Percentiles rank a stretch among this genome's conserved stretches.
phyloP scores from a whole-genome alignment of 495 filamentous ascomycete genomes.

The Lichina pygmaea region DNA sequence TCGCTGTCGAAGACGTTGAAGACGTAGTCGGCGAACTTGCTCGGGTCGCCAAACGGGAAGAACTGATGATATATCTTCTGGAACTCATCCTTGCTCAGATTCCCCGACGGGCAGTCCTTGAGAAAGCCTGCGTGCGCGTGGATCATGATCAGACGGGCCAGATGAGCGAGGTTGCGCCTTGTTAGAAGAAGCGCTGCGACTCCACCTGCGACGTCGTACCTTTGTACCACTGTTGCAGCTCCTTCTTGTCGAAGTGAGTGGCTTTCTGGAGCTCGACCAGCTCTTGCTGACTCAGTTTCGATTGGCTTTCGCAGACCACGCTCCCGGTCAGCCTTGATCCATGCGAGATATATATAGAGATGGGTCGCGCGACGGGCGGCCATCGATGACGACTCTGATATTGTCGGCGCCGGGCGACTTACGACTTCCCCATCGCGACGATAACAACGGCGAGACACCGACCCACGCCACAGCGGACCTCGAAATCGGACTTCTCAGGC shows the following conservation, averaged over 20 bases:
- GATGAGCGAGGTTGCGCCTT: neutral
- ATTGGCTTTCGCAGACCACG: constrained; percentile 28
- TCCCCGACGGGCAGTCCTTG: constrained; percentile 91
- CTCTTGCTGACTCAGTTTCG: constrained; percentile 86
- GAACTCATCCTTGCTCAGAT: constrained; percentile 91
- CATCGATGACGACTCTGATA: too few relatives aligned
- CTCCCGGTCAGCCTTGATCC: too few relatives aligned
- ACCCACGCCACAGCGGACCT: too few relatives aligned
- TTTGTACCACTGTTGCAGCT: constrained; percentile 99
- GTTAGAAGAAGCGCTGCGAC: neutral
- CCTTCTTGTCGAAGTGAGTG: constrained; percentile 98
- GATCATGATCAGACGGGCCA: neutral
- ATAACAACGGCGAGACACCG: too few relatives aligned
- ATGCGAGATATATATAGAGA: too few relatives aligned
- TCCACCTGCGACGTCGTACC: constrained; percentile 22
- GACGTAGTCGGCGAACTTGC: constrained; percentile 91
- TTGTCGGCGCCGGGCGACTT: too few relatives aligned
- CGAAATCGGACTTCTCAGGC: too few relatives aligned
- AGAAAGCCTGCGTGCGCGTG: constrained; percentile 44
- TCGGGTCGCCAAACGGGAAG: constrained; percentile 95
- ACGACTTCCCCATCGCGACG: too few relatives aligned
- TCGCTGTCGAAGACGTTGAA: constrained; percentile 98
- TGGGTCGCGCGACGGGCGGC: too few relatives aligned
- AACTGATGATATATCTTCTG: constrained; percentile 99
- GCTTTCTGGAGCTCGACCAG: constrained; percentile 82